phyloP scores from a whole-genome alignment of 2,329 filamentous ascomycete species.

The Pestalotiopsis sp. region DNA sequence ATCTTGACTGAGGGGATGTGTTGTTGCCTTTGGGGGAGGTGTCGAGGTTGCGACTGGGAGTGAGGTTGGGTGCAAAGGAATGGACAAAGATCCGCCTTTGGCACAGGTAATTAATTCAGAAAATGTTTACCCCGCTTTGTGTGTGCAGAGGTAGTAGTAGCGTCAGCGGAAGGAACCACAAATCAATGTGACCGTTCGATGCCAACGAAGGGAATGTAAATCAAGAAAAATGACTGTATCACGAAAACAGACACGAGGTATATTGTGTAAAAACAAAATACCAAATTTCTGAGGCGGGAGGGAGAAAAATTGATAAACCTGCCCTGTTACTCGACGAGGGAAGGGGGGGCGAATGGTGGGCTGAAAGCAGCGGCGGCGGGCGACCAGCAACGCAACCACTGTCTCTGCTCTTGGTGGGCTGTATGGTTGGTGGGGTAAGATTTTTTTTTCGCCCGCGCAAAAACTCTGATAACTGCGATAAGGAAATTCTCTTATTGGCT shows the following conservation, averaged over 20 bases:
- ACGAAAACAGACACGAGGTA: background rate
- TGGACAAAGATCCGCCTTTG: background rate
- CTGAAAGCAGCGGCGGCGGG: background rate
- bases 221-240: background rate
- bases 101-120: background rate
- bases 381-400: background rate
- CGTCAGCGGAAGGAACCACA: background rate
- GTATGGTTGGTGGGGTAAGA: constrained; percentile 10
- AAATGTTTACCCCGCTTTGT: constrained; percentile 11
- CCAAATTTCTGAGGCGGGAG: background rate
- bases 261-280: background rate
- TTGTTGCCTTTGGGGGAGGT: background rate
- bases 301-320: background rate
- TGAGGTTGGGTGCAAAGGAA: background rate
- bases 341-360: background rate
- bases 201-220: background rate
- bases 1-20: constrained; percentile 46
- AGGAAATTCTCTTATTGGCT: constrained; percentile 7
- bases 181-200: constrained; percentile 6
- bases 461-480: constrained; percentile 15
- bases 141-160: background rate
- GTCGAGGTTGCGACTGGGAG: constrained; percentile 16
- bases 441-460: constrained; percentile 14
- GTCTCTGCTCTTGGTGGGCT: background rate
- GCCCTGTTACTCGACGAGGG: background rate